Evolutionary conservation across 2,329 filamentous ascomycete species (phyloP).

Genomic region (Pleoardoris graminearum): DNA sequence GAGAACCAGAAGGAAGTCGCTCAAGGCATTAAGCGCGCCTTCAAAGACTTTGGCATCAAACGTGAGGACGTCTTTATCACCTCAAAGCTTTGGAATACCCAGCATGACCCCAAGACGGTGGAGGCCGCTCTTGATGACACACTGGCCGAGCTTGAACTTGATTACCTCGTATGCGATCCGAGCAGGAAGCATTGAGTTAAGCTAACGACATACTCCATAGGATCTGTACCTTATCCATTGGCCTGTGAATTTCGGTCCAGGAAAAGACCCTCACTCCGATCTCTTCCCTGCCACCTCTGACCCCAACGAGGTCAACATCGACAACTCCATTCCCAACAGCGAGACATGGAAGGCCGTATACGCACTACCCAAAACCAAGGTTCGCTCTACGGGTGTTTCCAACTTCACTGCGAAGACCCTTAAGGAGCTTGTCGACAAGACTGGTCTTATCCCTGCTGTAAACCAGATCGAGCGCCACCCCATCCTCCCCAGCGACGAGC

Average conservation of each 20-base stretch:
- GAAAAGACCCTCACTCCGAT: conserved; percentile 46
- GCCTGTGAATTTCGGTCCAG: conserved; percentile 73
- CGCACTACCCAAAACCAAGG: conserved; percentile 44
- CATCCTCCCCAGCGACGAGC: conserved; percentile 33
- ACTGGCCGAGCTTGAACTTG: conserved; percentile 76
- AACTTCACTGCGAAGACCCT: conserved; percentile 44
- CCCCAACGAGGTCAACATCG: conserved; percentile 55
- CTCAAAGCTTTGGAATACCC: conserved; percentile 89
- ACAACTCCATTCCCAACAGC: conserved; percentile 33
- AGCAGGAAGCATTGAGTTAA: no score
- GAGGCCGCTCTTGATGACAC: conserved; percentile 72
- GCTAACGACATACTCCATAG: background rate
- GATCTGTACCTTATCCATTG: conserved; percentile 90
- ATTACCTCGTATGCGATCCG: conserved; percentile 65
- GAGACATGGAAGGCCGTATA: conserved; percentile 47
- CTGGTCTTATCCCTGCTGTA: conserved; percentile 30
- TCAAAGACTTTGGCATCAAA: conserved; percentile 32
- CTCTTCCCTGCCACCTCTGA: conserved; percentile 50
- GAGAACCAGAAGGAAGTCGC: conserved; percentile 39
- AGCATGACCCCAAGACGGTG: conserved; percentile 73
- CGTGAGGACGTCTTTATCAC: conserved; percentile 54
- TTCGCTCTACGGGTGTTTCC: conserved; percentile 35
- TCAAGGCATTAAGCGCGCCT: conserved; percentile 36
- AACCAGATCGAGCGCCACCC: conserved; percentile 41
- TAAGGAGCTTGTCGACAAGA: conserved; percentile 59